These are phyloP conservation scores for Cyberlindnera xishuangbannaensis DNA, from an alignment of 805 yeast genomes.

Conservation along the genomic window DNA sequence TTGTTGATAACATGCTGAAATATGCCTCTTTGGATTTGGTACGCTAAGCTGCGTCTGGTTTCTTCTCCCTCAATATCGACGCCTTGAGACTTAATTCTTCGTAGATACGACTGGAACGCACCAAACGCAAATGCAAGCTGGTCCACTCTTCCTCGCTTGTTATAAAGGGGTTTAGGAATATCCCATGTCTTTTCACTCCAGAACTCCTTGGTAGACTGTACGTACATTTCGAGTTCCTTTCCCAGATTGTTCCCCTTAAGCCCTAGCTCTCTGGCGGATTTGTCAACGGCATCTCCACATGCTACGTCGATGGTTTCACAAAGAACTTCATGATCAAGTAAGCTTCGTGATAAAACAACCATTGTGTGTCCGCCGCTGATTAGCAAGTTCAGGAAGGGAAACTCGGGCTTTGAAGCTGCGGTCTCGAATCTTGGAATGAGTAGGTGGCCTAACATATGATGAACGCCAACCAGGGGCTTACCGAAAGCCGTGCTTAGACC, in stretches of 20 bases:
- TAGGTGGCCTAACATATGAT: constrained; percentile 94
- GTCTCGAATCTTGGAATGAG: constrained; percentile 54
- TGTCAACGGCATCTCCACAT: constrained; percentile 89
- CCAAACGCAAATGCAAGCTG: constrained; percentile 67
- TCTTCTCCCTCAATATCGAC: constrained; percentile 16
- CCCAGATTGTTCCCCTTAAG: constrained; percentile 81
- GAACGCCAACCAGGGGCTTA: constrained; percentile 80
- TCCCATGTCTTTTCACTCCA: constrained; percentile 23
- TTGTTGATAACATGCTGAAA: constrained; percentile 72
- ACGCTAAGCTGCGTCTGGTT: constrained; percentile 43
- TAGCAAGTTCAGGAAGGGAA: constrained; percentile 69
- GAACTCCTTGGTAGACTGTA: constrained; percentile 29
- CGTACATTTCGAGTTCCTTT: constrained; percentile 63
- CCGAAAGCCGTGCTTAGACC: constrained; percentile 79
- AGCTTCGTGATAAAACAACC: constrained; percentile 59
- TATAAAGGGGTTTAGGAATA: constrained; percentile 49
- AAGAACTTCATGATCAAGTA: constrained; percentile 64
- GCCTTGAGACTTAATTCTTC: constrained; percentile 27
- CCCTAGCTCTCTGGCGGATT: constrained; percentile 84
- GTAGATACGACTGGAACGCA: constrained; percentile 57
- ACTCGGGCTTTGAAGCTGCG: constrained; percentile 40
- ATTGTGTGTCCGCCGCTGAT: constrained; percentile 95
- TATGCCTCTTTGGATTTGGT: constrained; percentile 54
- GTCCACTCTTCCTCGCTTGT: constrained; percentile 40
- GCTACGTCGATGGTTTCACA: constrained; percentile 83